A percentile compares a stretch with the other conserved stretches of the same genome.
These are phyloP conservation scores for Trematosphaeria pertusa DNA, from an alignment of 2,329 filamentous ascomycete genomes.

Conservation along the genomic window DNA sequence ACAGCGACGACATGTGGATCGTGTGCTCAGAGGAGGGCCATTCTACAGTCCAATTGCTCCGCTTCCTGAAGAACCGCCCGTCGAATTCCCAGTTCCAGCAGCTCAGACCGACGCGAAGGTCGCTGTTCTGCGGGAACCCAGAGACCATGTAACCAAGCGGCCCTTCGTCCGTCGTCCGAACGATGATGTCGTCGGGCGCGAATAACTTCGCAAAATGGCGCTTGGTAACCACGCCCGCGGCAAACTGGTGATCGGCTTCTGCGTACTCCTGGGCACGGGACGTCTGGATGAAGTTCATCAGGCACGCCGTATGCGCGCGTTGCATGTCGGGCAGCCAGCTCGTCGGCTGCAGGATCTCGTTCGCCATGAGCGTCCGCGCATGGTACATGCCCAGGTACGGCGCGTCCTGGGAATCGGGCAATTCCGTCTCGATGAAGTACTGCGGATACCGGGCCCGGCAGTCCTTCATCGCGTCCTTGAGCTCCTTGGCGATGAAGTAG, in stretches of 20 bases:
- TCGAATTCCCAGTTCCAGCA: slow-evolving; percentile 14
- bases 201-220: slow-evolving; percentile 12
- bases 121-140: background rate
- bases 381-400: background rate
- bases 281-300: background rate
- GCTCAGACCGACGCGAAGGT: background rate
- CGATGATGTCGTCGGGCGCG: slow-evolving; percentile 1
- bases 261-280: background rate
- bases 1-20: background rate
- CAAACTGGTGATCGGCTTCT: slow-evolving; percentile 9
- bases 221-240: background rate
- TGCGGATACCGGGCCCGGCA: background rate
- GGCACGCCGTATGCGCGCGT: background rate
- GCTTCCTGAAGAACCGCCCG: slow-evolving; percentile 7
- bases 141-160: slow-evolving; percentile 4
- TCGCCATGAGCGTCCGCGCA: background rate
- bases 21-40: slow-evolving; percentile 8
- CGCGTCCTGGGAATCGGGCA: background rate
- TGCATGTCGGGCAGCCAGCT: background rate
- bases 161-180: background rate
- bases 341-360: background rate
- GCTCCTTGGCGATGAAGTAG: background rate
- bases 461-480: background rate
- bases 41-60: background rate
- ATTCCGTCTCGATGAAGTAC: background rate